These are phyloP conservation scores for Polyporus arcularius DNA, from an alignment of 768 basidiomycete genomes.

Conservation along the genomic window DNA sequence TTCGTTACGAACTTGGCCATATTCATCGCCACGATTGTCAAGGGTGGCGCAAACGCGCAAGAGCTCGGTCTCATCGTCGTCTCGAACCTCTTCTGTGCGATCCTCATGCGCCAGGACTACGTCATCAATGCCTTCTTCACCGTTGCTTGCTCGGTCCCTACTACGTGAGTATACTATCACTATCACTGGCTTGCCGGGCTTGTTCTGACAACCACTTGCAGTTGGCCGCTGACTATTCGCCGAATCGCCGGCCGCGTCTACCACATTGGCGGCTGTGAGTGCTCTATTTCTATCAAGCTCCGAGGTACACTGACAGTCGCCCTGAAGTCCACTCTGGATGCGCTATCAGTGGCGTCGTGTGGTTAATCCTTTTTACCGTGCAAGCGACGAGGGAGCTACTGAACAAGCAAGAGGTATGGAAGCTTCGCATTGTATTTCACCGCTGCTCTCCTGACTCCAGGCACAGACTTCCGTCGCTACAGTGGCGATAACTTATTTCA, in stretches of 20 bases:
- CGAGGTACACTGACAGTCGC: constrained; percentile 28
- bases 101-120: constrained; percentile 51
- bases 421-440: neutral
- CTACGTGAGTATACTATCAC: constrained; percentile 38
- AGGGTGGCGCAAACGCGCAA: constrained; percentile 30
- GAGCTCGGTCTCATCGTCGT: constrained; percentile 40
- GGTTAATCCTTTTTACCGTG: constrained; percentile 51
- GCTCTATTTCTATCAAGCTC: constrained; percentile 21
- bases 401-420: constrained; percentile 30
- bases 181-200: neutral
- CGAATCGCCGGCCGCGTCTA: constrained; percentile 57
- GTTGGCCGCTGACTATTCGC: constrained; percentile 58
- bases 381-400: constrained; percentile 53
- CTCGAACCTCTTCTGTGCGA: constrained; percentile 45
- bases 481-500: constrained; percentile 51
- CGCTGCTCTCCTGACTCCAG: constrained; percentile 27
- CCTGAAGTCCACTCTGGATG: constrained; percentile 53
- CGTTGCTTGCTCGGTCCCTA: constrained; percentile 49
- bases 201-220: constrained; percentile 29
- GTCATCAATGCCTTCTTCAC: constrained; percentile 61
- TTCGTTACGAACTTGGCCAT: constrained; percentile 52
- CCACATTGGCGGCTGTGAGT: constrained; percentile 53
- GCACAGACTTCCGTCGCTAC: constrained; percentile 48
- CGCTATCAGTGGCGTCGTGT: constrained; percentile 53
- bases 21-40: constrained; percentile 39